These are phyloP conservation scores for Pythium chondricola DNA, from an alignment of 352 stramenopile genomes.

Conservation along the genomic window DNA sequence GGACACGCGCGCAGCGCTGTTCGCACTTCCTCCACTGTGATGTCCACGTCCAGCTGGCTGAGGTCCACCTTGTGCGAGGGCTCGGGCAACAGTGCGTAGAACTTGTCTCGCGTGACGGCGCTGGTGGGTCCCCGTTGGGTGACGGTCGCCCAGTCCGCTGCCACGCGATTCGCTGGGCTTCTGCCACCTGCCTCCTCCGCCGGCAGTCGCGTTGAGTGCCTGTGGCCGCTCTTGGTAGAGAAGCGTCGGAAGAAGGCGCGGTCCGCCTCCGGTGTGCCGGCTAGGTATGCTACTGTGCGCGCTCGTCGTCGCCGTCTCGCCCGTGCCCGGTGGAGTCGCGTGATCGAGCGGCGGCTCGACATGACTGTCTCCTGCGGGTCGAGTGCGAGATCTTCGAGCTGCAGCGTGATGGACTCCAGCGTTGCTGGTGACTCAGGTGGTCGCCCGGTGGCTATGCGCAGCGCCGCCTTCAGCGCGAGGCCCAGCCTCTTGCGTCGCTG, in stretches of 20 bases:
- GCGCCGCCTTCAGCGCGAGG: not conserved
- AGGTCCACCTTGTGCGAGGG: not conserved
- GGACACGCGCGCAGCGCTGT: not conserved
- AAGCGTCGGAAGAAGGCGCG: slow-evolving; percentile 3
- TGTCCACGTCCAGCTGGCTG: not conserved
- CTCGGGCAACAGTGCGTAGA: not conserved
- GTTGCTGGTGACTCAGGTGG: not conserved
- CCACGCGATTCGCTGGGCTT: not conserved
- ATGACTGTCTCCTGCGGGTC: not conserved
- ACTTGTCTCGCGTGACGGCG: not conserved
- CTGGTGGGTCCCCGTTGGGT: not conserved
- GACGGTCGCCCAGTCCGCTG: not conserved
- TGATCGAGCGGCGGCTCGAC: not conserved
- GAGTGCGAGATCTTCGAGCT: not conserved
- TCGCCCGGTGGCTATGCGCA: not conserved
- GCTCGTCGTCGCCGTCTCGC: not conserved
- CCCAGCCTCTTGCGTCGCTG: not conserved
- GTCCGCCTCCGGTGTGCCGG: not conserved
- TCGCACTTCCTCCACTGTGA: slow-evolving; percentile 8
- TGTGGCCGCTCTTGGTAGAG: not conserved
- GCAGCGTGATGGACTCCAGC: not conserved
- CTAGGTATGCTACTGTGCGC: not conserved
- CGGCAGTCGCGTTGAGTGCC: not conserved
- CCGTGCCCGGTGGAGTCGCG: not conserved
- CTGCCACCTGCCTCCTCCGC: not conserved